phyloP scores from a whole-genome alignment of 1,284 basidiomycete genomes.

The Cryptococcus hybrid region DNA sequence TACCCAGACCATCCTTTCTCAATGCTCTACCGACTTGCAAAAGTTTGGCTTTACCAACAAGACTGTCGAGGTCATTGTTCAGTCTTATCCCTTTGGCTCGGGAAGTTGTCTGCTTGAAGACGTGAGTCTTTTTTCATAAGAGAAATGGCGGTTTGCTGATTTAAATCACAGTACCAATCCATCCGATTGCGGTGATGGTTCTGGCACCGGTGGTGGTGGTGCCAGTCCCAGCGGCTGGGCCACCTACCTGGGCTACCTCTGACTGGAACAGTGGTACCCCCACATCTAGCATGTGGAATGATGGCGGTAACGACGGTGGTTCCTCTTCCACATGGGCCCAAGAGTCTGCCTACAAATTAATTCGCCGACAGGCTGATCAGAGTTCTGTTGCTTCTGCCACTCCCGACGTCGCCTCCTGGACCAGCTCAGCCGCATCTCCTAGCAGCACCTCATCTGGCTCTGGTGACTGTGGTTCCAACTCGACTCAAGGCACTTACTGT shows the following conservation, averaged over 20 bases:
- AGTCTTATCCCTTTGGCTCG: slow-evolving; percentile 40
- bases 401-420: neutral
- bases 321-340: neutral
- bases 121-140: slow-evolving; percentile 14
- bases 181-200: neutral
- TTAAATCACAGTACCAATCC: slow-evolving; percentile 2
- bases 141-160: neutral
- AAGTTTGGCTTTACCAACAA: slow-evolving; percentile 26
- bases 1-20: slow-evolving; percentile 22
- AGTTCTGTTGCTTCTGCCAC: neutral
- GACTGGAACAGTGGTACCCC: neutral
- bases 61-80: slow-evolving; percentile 25
- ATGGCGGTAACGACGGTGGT: neutral
- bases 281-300: neutral
- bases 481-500: slow-evolving; percentile 39
- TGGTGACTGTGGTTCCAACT: slow-evolving; percentile 7
- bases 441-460: slow-evolving; percentile 19
- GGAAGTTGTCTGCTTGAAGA: slow-evolving; percentile 45
- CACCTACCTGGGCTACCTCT: neutral
- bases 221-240: neutral
- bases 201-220: neutral
- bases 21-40: slow-evolving; percentile 37
- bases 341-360: neutral
- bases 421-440: neutral
- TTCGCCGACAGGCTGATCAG: neutral